Conservation (phyloP, 805 yeast species). For the Komagataella pseudopastoris region DNA sequence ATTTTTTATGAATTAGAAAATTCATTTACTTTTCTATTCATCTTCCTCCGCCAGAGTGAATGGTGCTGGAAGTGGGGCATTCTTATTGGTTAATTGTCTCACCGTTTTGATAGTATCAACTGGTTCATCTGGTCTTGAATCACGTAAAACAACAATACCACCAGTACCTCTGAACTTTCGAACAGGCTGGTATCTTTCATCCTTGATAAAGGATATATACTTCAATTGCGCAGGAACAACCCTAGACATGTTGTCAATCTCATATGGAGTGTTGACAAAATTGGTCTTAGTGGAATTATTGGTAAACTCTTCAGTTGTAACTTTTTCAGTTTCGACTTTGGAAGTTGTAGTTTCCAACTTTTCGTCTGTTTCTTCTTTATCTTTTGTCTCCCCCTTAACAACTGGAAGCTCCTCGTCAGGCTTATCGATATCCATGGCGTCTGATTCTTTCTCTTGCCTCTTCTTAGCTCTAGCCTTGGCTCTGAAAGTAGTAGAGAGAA, state of each 20-base stretch:
- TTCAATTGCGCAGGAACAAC: conserved; percentile 83
- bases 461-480: conserved; percentile 89
- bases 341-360: conserved; percentile 1
- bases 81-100: conserved; percentile 61
- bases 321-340: conserved; percentile 3
- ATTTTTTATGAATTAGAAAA: too few species aligned
- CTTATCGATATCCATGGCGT: conserved; percentile 8
- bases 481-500: conserved; percentile 81
- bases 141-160: conserved; percentile 64
- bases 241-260: conserved; percentile 68
- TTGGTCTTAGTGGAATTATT: conserved; percentile 27
- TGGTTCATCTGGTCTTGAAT: conserved; percentile 46
- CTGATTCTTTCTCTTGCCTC: conserved; percentile 29
- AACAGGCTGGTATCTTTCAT: conserved; percentile 69
- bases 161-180: conserved; percentile 57
- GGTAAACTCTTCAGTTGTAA: conserved; percentile 21
- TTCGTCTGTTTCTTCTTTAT: conserved; percentile 5
- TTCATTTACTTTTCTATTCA: background rate
- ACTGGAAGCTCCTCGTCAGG: conserved; percentile 25
- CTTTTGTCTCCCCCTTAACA: conserved; percentile 17
- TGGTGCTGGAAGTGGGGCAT: conserved; percentile 64
- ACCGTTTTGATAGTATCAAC: conserved; percentile 66
- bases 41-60: conserved; percentile 39
- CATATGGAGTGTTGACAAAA: conserved; percentile 52
- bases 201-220: conserved; percentile 65